phyloP scores from a whole-genome alignment of 2,329 filamentous ascomycete genomes.

The Colletotrichum sp. region DNA sequence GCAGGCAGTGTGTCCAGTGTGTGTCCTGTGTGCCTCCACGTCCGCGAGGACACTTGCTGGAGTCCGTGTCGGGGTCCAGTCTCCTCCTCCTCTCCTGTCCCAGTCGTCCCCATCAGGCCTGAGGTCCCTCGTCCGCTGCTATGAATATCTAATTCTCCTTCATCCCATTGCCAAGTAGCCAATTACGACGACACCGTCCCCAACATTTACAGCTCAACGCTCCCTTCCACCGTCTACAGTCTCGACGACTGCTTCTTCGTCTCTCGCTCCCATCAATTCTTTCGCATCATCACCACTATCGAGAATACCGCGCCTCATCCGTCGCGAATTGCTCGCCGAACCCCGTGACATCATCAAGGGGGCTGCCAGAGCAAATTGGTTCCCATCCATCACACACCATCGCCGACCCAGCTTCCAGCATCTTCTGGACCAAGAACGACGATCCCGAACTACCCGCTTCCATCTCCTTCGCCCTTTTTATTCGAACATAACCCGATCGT shows the following conservation, averaged over 20 bases:
- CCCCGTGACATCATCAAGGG: slow-evolving; percentile 22
- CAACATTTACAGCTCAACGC: slow-evolving; percentile 10
- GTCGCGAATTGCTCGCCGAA: neutral
- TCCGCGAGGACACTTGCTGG: neutral
- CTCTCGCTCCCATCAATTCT: slow-evolving; percentile 14
- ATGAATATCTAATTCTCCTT: slow-evolving; percentile 23
- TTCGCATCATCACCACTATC: neutral
- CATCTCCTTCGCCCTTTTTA: slow-evolving; percentile 10
- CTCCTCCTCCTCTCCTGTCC: neutral
- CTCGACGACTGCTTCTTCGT: slow-evolving; percentile 10
- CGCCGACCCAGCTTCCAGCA: neutral
- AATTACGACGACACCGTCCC: slow-evolving; percentile 19
- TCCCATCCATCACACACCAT: neutral
- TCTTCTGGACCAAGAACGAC: slow-evolving; percentile 7
- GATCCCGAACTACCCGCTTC: slow-evolving; percentile 1
- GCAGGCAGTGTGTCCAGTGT: neutral
- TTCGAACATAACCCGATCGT: slow-evolving; percentile 23
- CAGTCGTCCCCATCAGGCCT: neutral
- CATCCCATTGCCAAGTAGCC: slow-evolving; percentile 19
- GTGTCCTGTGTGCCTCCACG: neutral
- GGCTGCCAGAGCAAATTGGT: neutral
- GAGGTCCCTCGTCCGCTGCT: neutral
- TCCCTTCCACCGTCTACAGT: slow-evolving; percentile 2
- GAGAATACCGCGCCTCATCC: neutral
- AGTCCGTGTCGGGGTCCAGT: slow-evolving; percentile 11